Evolutionary conservation across 2,329 filamentous ascomycete species (phyloP), one percentile per base, ranked within the genome.

Genomic region (Thielaviopsis musarum): DNA sequence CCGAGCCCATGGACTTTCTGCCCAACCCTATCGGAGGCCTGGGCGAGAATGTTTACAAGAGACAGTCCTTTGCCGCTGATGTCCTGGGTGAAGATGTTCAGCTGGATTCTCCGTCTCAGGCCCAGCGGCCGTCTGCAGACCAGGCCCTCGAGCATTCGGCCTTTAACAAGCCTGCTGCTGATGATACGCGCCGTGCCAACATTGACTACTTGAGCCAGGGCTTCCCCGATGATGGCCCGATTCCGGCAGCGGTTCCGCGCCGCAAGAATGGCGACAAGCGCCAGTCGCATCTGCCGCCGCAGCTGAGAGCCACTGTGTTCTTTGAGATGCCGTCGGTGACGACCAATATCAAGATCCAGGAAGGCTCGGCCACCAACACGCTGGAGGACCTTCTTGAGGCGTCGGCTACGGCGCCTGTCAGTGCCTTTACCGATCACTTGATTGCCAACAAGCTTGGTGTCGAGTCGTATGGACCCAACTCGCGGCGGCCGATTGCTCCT

Each of bases 331-430:
- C 85, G 0, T 75, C 80, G 3, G 67, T 72, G 1, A 68, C 78
- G 5, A 72, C 77, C 5, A 70, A 74, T 13, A 73, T 84, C 22
- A 75, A 84, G 64, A 68, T 84, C 59, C 84, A 83, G 69, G 83
- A 87, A 61, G 85, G 88, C 19, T 97, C 93, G 26, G 91, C 91
- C 12, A 88, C 90, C 68, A 85, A 82, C 51, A 95, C 91, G 0
- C 78, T 98, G 7, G 91, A 98, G 64, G 91, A 83, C 68, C 94
- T 98, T 58, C 78, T 98, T 17, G 87, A 95, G 67, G 93, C 91
- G 7, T 93, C 91, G 2, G 87, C 88, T 2, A 81, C 79, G 62
- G 91, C 93, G 0, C 93, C 93, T 1, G 90, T 95, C 30, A 88
- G 78, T 64, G 91, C 91, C 26, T 97, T 97, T 66, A 95, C 87